phyloP scores from a whole-genome alignment of 345 rosid species.

The Dovyalis caffra region DNA sequence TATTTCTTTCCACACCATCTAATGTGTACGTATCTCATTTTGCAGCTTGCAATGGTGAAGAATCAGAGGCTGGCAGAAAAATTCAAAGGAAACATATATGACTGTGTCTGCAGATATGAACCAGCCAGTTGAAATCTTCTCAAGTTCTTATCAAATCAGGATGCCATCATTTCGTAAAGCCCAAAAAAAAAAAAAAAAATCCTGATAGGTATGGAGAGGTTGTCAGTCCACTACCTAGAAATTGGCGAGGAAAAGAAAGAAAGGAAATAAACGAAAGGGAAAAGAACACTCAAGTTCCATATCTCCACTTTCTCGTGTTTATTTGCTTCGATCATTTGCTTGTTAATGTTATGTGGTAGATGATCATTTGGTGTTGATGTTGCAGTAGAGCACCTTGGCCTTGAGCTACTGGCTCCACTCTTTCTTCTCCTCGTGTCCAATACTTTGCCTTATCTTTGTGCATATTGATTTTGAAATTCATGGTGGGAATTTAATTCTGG shows the following conservation, averaged over 20 bases:
- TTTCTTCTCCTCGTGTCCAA: too few relatives aligned
- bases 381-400: not conserved
- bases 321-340: not conserved
- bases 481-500: too few relatives aligned
- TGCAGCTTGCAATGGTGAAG: conserved; percentile 99
- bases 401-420: too few relatives aligned
- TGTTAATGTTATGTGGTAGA: not conserved
- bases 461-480: too few relatives aligned
- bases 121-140: conserved; percentile 34
- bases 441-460: too few relatives aligned
- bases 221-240: too few relatives aligned
- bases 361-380: not conserved
- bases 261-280: not conserved
- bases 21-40: not conserved
- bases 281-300: not conserved
- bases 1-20: not conserved
- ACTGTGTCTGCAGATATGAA: conserved; percentile 92
- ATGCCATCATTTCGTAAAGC: not conserved
- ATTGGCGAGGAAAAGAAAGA: not conserved
- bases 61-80: conserved; percentile 95
- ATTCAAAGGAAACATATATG: conserved; percentile 75
- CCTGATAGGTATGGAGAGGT: too few relatives aligned
- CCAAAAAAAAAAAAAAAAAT: too few relatives aligned
- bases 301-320: not conserved
- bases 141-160: not conserved